Conservation (phyloP, 1,139 yeast genomes). For the Geotrichum carabidarum region DNA sequence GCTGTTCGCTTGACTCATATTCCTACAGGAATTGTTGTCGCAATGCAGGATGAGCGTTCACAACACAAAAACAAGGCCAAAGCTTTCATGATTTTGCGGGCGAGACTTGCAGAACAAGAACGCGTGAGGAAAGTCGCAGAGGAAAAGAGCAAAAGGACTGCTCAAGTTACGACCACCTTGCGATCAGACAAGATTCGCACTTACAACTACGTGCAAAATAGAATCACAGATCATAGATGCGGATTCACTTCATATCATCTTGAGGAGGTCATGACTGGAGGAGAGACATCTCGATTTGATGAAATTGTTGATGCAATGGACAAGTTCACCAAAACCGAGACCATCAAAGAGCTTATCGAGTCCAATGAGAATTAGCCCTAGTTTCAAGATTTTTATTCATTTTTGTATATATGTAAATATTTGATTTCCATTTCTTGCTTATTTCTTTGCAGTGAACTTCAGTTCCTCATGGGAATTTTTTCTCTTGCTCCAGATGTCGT, state of each 20-base stretch:
- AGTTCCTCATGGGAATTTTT: background rate
- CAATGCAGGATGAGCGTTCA: slow-evolving; percentile 92
- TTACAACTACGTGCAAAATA: slow-evolving; percentile 84
- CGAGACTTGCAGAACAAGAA: slow-evolving; percentile 79
- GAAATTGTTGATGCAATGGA: slow-evolving; percentile 55
- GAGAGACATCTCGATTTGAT: slow-evolving; percentile 51
- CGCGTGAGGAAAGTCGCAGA: slow-evolving; percentile 57
- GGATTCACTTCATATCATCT: slow-evolving; percentile 72
- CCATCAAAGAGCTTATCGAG: slow-evolving; percentile 39
- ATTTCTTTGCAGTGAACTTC: background rate
- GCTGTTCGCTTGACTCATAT: slow-evolving; percentile 91
- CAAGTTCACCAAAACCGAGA: slow-evolving; percentile 44
- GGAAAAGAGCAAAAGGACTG: slow-evolving; percentile 65
- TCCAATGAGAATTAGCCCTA: background rate
- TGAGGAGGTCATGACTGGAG: slow-evolving; percentile 66
- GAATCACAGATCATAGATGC: slow-evolving; percentile 92
- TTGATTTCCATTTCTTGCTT: background rate
- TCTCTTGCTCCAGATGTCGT: background rate
- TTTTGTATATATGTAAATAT: background rate
- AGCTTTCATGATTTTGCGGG: slow-evolving; percentile 76
- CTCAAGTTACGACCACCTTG: slow-evolving; percentile 84
- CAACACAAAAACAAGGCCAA: slow-evolving; percentile 95
- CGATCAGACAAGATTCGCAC: slow-evolving; percentile 92
- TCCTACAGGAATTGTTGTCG: slow-evolving; percentile 84
- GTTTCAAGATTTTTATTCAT: background rate